Conservation (phyloP, 140 eudicot genomes). For the Bidens hawaiensis region DNA sequence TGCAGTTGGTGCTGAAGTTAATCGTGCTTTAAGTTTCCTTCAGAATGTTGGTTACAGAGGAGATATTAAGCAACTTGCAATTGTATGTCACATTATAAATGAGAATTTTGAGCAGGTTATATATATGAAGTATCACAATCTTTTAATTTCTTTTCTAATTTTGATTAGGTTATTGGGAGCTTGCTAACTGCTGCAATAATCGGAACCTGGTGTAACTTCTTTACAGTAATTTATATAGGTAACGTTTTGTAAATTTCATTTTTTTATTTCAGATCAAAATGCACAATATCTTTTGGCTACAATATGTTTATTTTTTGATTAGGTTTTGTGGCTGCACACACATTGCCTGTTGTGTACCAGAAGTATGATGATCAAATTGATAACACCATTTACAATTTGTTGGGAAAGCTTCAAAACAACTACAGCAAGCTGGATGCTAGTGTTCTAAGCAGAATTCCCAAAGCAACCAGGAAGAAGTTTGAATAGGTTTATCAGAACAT, state of each 20-base stretch:
- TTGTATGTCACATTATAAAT: constrained; percentile 29
- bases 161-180: constrained; percentile 55
- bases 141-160: neutral
- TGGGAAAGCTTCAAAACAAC: constrained; percentile 49
- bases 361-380: constrained; percentile 76
- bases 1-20: constrained; percentile 56
- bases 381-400: constrained; percentile 33
- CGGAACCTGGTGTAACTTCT: constrained; percentile 93
- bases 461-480: constrained; percentile 45
- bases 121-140: neutral
- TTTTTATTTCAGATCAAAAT: neutral
- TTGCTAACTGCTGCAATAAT: constrained; percentile 74
- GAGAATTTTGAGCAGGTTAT: neutral
- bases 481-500: constrained; percentile 28
- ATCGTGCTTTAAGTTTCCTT: constrained; percentile 52
- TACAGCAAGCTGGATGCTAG: constrained; percentile 59
- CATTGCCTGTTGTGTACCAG: constrained; percentile 82
- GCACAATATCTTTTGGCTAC: neutral
- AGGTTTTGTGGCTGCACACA: constrained; percentile 93
- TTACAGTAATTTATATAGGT: constrained; percentile 75
- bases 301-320: neutral
- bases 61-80: constrained; percentile 61
- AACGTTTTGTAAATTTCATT: constrained; percentile 4
- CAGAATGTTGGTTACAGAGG: constrained; percentile 76
- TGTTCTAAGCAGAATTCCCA: constrained; percentile 62